These are phyloP conservation scores for Tetrahymena elliotti DNA, from an alignment of 73 alveolate genomes.

Conservation along the genomic window DNA sequence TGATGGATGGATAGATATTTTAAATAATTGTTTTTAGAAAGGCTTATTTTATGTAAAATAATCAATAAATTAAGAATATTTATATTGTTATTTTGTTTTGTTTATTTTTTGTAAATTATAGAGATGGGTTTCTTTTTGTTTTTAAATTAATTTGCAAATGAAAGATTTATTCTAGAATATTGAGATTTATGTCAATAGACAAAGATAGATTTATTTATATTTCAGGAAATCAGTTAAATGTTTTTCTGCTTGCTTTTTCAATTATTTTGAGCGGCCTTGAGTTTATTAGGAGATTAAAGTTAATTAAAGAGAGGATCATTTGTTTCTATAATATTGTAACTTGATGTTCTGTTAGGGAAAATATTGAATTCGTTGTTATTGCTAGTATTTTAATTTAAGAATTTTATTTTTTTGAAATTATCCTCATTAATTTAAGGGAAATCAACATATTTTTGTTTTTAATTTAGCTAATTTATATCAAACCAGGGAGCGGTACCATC, in stretches of 20 bases:
- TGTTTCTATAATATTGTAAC: neutral
- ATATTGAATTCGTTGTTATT: neutral
- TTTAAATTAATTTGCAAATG: neutral
- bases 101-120: neutral
- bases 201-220: too few species aligned
- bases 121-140: neutral
- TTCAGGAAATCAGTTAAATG: neutral
- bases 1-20: too few species aligned
- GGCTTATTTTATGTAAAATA: neutral
- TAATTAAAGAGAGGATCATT: neutral
- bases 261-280: neutral
- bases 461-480: neutral
- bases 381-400: neutral
- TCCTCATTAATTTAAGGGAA: neutral
- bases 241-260: neutral
- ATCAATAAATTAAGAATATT: neutral
- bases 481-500: neutral
- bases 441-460: neutral
- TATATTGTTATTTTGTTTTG: too few species aligned
- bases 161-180: too few species aligned
- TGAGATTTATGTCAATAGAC: too few species aligned
- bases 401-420: neutral
- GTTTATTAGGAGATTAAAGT: neutral
- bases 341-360: neutral
- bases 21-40: too few species aligned